Evolutionary conservation across 192 early-diverging fungal species (phyloP).

Genomic region (Podila clonocystis): DNA sequence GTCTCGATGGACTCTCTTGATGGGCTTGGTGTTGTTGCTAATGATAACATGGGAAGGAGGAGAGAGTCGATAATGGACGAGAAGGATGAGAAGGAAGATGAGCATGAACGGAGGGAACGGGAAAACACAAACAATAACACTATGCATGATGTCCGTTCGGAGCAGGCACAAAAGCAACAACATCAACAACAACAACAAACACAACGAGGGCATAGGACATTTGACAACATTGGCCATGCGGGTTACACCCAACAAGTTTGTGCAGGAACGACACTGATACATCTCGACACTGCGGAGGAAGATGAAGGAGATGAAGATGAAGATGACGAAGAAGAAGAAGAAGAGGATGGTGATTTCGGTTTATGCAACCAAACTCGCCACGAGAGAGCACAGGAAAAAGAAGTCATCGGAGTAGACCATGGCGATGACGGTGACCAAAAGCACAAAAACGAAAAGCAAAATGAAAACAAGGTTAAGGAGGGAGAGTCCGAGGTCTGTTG

Average conservation of each 20-base stretch:
- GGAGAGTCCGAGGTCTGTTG: too few species aligned
- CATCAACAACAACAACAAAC: neutral
- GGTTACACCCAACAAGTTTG: too few species aligned
- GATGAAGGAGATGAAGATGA: too few species aligned
- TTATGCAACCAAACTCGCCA: too few species aligned
- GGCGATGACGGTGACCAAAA: too few species aligned
- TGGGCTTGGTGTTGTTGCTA: neutral
- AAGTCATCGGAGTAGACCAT: too few species aligned
- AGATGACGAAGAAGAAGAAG: too few species aligned
- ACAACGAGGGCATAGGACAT: neutral
- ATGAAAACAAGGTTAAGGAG: too few species aligned
- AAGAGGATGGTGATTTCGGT: too few species aligned
- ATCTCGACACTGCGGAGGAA: neutral
- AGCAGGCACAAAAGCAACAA: neutral
- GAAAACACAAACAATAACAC: neutral
- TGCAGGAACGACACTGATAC: neutral
- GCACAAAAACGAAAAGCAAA: too few species aligned
- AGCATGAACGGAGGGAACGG: neutral
- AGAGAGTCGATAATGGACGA: neutral
- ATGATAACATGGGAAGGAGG: neutral
- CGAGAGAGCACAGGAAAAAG: too few species aligned
- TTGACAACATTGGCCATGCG: too few species aligned
- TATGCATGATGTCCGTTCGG: slow-evolving; percentile 5
- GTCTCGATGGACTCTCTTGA: neutral
- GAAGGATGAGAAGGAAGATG: neutral